phyloP scores from a whole-genome alignment of 2,329 filamentous ascomycete genomes.

The Fusarium avenaceum region DNA sequence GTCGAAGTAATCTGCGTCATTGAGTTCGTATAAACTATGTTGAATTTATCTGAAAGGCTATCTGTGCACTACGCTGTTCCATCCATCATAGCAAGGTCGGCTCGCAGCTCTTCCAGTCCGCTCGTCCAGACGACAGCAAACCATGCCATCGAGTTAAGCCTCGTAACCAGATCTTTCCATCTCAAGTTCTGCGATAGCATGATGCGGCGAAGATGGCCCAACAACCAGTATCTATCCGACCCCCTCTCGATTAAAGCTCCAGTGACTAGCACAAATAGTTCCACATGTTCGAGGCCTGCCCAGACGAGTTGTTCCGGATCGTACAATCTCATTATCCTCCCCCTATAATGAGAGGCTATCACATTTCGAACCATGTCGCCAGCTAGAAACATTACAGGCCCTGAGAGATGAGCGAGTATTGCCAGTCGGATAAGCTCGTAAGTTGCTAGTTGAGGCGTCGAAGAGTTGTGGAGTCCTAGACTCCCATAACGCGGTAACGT shows the following conservation, averaged over 20 bases:
- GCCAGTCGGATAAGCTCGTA: background rate
- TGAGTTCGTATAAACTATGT: too few species aligned
- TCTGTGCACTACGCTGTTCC: too few species aligned
- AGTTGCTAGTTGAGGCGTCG: background rate
- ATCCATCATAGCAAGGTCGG: background rate
- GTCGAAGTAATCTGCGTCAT: too few species aligned
- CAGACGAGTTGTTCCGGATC: background rate
- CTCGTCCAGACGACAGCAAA: background rate
- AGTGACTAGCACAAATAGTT: background rate
- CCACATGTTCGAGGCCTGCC: background rate
- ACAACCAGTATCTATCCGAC: background rate
- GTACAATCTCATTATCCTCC: background rate
- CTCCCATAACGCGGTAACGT: background rate
- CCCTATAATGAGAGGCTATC: background rate
- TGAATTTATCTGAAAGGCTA: too few species aligned
- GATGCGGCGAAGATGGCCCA: background rate
- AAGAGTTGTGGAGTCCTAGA: fast-evolving
- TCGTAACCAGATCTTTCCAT: background rate
- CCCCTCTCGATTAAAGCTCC: background rate
- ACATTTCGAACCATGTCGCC: background rate
- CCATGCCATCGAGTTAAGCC: background rate
- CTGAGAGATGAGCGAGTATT: background rate
- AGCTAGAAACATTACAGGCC: background rate
- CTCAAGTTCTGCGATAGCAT: background rate
- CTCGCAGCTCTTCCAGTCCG: background rate